These are phyloP conservation scores for Pouteria glomerata DNA, from an alignment of 148 eudicot species.

Conservation along the genomic window DNA sequence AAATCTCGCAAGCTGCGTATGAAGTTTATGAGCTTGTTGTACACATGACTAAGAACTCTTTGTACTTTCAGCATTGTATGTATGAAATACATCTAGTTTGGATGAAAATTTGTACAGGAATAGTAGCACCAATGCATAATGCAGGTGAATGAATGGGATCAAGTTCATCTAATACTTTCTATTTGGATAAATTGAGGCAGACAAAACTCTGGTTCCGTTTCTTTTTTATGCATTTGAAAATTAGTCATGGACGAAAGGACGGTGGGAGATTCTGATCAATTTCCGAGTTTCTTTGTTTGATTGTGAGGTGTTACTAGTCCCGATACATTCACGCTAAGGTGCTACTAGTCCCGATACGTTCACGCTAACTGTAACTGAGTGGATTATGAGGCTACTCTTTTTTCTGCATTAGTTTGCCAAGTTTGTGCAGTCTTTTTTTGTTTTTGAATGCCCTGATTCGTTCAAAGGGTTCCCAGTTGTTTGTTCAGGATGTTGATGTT, in stretches of 20 bases:
- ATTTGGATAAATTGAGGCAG: not conserved
- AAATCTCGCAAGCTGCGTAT: not conserved
- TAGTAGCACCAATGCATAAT: slow-evolving; percentile 6
- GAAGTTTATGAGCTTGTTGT: slow-evolving; percentile 1
- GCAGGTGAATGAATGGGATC: not conserved
- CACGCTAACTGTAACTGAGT: too few relatives aligned
- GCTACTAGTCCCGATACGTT: too few relatives aligned
- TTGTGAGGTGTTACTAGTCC: too few relatives aligned
- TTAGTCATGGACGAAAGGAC: too few relatives aligned
- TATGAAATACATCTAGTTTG: slow-evolving; percentile 11
- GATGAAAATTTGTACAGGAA: slow-evolving; percentile 16
- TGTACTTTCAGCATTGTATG: slow-evolving; percentile 5
- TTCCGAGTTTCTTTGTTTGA: too few relatives aligned
- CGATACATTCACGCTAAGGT: too few relatives aligned
- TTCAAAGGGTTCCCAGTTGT: not conserved
- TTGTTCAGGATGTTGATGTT: not conserved
- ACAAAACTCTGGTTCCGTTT: not conserved
- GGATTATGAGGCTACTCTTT: too few relatives aligned
- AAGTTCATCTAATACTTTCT: slow-evolving; percentile 3
- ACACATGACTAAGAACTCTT: not conserved
- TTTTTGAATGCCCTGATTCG: not conserved
- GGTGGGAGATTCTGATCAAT: too few relatives aligned
- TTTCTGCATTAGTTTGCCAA: too few relatives aligned
- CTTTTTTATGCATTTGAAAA: too few relatives aligned
- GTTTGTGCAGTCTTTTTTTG: too few relatives aligned